Conservation (phyloP, 1,139 yeast genomes). For the Lodderomyces parapsilosis region DNA sequence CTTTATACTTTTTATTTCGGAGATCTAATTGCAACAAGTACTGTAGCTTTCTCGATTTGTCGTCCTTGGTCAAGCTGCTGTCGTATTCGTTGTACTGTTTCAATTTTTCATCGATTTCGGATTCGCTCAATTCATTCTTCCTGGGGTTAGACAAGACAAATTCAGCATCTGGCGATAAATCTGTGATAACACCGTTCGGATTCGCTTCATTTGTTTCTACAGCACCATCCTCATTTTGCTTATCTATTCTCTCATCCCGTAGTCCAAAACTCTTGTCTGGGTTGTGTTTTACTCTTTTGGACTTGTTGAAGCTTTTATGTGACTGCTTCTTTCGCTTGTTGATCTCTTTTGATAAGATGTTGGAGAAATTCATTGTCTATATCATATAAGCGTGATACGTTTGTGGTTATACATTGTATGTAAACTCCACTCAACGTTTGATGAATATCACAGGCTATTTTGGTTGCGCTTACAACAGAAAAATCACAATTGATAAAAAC, state of each 20-base stretch:
- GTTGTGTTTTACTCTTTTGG: constrained; percentile 13
- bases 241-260: background rate
- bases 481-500: background rate
- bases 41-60: constrained; percentile 14
- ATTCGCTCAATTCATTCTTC: constrained; percentile 28
- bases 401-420: background rate
- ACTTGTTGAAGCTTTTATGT: constrained; percentile 2
- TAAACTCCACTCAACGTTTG: background rate
- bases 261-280: constrained; percentile 1
- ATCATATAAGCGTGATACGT: background rate
- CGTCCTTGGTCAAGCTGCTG: constrained; percentile 9
- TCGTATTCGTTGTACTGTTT: constrained; percentile 12
- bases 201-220: background rate
- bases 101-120: constrained; percentile 15
- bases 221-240: background rate
- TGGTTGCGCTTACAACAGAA: background rate
- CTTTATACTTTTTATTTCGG: constrained; percentile 15
- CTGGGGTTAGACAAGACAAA: constrained; percentile 8
- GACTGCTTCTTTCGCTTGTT: constrained; percentile 12
- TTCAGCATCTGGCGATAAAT: background rate
- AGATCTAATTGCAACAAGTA: constrained; percentile 11
- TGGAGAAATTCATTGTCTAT: constrained; percentile 16
- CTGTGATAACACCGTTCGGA: background rate
- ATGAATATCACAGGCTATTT: background rate
- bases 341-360: constrained; percentile 17